Conservation (phyloP, 1,139 yeast species). For the Magnusiomyces suaveolens region DNA sequence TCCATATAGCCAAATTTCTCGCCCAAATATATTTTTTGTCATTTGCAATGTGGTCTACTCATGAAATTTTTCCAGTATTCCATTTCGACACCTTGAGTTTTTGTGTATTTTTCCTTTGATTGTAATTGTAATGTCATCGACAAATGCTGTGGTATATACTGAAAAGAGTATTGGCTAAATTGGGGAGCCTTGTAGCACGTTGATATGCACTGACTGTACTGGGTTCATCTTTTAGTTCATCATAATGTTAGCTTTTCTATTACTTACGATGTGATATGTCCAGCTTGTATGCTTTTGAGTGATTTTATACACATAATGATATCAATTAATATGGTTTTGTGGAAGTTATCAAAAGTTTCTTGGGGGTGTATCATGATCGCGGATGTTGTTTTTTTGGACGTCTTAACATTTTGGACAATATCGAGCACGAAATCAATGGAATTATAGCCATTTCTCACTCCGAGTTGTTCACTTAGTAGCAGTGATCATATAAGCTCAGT, state of each 20-base stretch:
- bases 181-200: neutral
- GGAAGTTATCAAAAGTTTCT: constrained; percentile 18
- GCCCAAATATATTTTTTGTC: neutral
- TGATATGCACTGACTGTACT: neutral
- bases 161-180: too few relatives aligned
- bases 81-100: too few relatives aligned
- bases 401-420: constrained; percentile 4
- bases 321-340: constrained; percentile 10
- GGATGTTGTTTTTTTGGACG: constrained; percentile 8
- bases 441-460: neutral
- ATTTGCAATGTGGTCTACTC: neutral
- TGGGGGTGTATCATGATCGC: constrained; percentile 14
- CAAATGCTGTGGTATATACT: too few relatives aligned
- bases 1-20: neutral
- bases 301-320: neutral
- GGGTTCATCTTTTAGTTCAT: too few relatives aligned
- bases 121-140: too few relatives aligned
- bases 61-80: too few relatives aligned
- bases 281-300: neutral
- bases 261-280: neutral
- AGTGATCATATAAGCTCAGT: neutral
- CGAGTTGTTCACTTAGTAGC: neutral
- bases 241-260: neutral
- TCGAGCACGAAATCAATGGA: neutral
- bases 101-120: too few relatives aligned